phyloP scores from a whole-genome alignment of 2,329 filamentous ascomycete species.

The Xylariaceae sp. region DNA sequence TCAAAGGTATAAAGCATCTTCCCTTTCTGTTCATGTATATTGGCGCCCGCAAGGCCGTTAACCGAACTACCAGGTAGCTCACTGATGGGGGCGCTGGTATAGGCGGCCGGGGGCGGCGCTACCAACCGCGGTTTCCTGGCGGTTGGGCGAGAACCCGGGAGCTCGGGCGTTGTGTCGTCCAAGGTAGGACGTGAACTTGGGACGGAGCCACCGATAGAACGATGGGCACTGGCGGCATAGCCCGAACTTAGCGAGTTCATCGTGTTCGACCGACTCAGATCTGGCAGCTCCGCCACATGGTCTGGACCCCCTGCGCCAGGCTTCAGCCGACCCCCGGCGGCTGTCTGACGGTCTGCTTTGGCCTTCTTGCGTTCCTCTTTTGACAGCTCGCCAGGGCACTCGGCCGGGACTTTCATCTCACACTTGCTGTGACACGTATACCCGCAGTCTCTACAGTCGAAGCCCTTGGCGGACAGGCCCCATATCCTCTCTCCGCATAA shows the following conservation, averaged over 20 bases:
- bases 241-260: conserved; percentile 88
- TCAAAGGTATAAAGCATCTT: conserved; percentile 91
- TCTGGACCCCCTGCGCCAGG: conserved; percentile 42
- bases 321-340: conserved; percentile 57
- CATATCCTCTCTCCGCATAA: conserved; percentile 94
- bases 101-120: conserved; percentile 79
- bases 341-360: conserved; percentile 77
- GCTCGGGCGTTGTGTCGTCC: conserved; percentile 43
- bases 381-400: conserved; percentile 86
- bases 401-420: conserved; percentile 95
- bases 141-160: conserved; percentile 44
- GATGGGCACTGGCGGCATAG: conserved; percentile 71
- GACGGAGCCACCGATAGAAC: conserved; percentile 62
- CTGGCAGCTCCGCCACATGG: conserved; percentile 57
- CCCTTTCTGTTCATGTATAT: conserved; percentile 57
- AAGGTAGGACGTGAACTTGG: conserved; percentile 39
- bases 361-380: conserved; percentile 96
- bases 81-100: conserved; percentile 73
- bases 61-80: conserved; percentile 51
- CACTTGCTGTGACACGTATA: conserved; percentile 99
- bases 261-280: conserved; percentile 74
- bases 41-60: conserved; percentile 36
- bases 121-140: conserved; percentile 66
- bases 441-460: conserved; percentile 92
- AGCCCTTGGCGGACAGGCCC: conserved; percentile 93